Conservation (phyloP, 176 grass and related monocot species). For the Carex kokanica region DNA sequence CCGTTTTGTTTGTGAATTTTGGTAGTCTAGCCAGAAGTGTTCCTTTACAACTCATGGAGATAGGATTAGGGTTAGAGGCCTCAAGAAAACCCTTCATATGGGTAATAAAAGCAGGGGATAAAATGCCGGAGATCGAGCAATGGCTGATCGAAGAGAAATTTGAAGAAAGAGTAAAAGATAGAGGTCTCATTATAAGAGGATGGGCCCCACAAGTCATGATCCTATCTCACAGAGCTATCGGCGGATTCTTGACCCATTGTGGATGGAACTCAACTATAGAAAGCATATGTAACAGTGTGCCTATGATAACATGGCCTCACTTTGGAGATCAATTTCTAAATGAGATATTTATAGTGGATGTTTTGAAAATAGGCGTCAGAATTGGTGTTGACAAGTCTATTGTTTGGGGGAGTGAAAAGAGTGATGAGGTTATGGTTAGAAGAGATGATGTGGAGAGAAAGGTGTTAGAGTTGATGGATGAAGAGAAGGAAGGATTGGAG, state of each 20-base stretch:
- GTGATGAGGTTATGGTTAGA: neutral
- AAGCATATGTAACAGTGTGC: constrained; percentile 17
- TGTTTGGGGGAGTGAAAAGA: constrained; percentile 14
- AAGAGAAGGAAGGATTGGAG: constrained; percentile 10
- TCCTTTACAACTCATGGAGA: constrained; percentile 36
- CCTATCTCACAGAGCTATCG: constrained; percentile 26
- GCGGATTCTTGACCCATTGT: constrained; percentile 45
- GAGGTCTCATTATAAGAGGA: constrained; percentile 33
- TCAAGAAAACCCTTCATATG: constrained; percentile 49
- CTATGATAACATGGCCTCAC: constrained; percentile 33
- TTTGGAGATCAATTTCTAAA: constrained; percentile 36
- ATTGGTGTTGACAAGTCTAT: constrained; percentile 14
- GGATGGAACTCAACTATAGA: constrained; percentile 34
- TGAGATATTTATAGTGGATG: constrained; percentile 16
- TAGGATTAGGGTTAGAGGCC: constrained; percentile 47
- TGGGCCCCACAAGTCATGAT: constrained; percentile 33
- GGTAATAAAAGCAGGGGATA: constrained; percentile 26
- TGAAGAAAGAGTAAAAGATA: constrained; percentile 37
- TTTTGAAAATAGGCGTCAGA: constrained; percentile 19
- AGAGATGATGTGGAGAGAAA: constrained; percentile 28
- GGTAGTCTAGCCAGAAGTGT: constrained; percentile 32
- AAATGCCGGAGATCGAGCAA: constrained; percentile 17
- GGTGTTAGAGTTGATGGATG: constrained; percentile 31
- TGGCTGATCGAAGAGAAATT: constrained; percentile 39
- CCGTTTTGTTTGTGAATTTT: constrained; percentile 53